Conservation (phyloP, 2,329 filamentous ascomycete species). For the Diaporthe sp. region DNA sequence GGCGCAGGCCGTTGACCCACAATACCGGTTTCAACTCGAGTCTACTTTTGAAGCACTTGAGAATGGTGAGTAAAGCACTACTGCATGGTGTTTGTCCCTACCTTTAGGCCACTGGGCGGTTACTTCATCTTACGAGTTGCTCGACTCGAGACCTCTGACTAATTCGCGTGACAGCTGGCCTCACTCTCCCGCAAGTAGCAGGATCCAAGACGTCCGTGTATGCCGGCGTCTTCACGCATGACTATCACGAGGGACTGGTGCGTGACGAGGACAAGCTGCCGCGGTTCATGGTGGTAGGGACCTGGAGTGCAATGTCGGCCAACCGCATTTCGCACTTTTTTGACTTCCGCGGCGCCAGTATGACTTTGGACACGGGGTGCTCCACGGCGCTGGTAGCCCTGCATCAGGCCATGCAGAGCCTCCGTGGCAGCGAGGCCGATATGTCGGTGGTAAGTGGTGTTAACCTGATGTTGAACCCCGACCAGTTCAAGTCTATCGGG, state of each 20-base stretch:
- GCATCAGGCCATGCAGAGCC: neutral
- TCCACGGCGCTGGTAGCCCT: conserved; percentile 54
- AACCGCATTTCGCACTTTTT: conserved; percentile 58
- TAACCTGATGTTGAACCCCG: conserved; percentile 43
- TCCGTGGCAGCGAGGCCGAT: neutral
- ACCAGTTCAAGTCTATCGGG: conserved; percentile 14
- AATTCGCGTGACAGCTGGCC: conserved; percentile 8
- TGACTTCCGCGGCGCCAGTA: conserved; percentile 55
- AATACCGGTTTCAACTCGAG: conserved; percentile 18
- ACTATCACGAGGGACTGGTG: conserved; percentile 47
- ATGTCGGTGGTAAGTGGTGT: conserved; percentile 43
- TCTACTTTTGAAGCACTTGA: too few relatives aligned
- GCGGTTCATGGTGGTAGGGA: conserved; percentile 52
- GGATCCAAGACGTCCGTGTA: conserved; percentile 51
- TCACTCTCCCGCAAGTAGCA: conserved; percentile 42
- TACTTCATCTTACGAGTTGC: conserved; percentile 18
- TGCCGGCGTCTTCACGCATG: conserved; percentile 46
- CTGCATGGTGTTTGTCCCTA: too few relatives aligned
- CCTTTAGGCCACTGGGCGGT: too few relatives aligned
- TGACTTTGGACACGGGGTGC: conserved; percentile 62
- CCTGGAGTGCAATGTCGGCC: conserved; percentile 49
- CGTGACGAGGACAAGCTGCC: conserved; percentile 43
- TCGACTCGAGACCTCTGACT: too few relatives aligned
- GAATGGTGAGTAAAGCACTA: too few relatives aligned
- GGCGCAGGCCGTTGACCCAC: neutral